Evolutionary conservation across 2,329 filamentous ascomycete genomes (phyloP), one percentile per base, ranked within the genome.

Genomic region (Apiospora phragmitis): DNA sequence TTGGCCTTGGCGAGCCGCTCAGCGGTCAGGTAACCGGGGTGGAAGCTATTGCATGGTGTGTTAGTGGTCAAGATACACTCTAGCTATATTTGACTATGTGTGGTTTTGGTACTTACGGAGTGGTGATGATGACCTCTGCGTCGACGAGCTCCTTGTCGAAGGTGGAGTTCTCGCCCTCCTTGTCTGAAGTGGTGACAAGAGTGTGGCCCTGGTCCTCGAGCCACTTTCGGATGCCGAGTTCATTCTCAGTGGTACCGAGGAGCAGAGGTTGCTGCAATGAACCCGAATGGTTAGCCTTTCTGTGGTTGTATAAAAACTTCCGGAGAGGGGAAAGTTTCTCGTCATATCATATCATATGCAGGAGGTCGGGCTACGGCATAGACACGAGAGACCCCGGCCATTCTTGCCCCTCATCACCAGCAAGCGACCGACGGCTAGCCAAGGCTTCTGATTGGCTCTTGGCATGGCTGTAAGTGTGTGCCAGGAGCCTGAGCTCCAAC

Each of bases 121-220:
- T 99, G 77, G 96, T 99, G 85, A 99, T 98, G 89, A 99, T 98
- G 84, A 99, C 88, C 85, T 99, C 96, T 73, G 96, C 94, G 81
- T 98, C 96, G 73, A 96, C 94, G 70, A 99, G 90, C 86, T 99
- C 94, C 87, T 95, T 89, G 85, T 98, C 96, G 74, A 99, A 98
- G 76, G 89, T 93, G 72, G 95, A 98, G 88, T 92, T 89, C 86
- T 94, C 93, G 76, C 94, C 93, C 78, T 99, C 96, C 88, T 99
- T 99, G 88, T 98, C 94, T 65, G 95, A 97, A 75, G 96, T 99
- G 79, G 96, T 99, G 77, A 99, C 90, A 73, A 99, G 90, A 74
- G 94, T 97, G 90, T 99, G 96, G 79, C 96, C 96, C 83, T 97
- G 92, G 73, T 95, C 93, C 88, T 98, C 96, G 77, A 99, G 92